phyloP scores from a whole-genome alignment of 805 yeast genomes.

The Hanseniaspora valbyensis region DNA sequence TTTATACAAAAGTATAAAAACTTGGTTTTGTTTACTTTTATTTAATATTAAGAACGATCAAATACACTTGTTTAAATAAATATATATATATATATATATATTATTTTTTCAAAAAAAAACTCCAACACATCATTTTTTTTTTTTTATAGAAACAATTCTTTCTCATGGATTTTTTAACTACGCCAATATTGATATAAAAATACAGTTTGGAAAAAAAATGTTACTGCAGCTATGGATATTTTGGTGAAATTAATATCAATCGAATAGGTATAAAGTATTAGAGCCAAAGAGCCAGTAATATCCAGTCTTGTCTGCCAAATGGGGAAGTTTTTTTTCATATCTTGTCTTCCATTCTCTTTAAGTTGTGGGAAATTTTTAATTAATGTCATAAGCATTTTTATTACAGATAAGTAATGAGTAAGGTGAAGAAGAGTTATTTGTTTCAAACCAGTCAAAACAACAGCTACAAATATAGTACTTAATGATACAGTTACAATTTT shows the following conservation, averaged over 20 bases:
- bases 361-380: slow-evolving; percentile 70
- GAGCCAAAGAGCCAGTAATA: slow-evolving; percentile 30
- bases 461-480: slow-evolving; percentile 17
- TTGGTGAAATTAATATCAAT: slow-evolving; percentile 25
- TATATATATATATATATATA: too few relatives aligned
- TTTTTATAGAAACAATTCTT: neutral
- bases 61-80: too few relatives aligned
- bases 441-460: slow-evolving; percentile 17
- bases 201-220: slow-evolving; percentile 31
- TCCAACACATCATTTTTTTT: neutral
- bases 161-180: slow-evolving; percentile 16
- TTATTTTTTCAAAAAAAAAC: neutral
- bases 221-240: slow-evolving; percentile 32
- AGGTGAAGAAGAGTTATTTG: slow-evolving; percentile 19
- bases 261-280: slow-evolving; percentile 19
- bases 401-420: slow-evolving; percentile 23
- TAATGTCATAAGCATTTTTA: slow-evolving; percentile 40
- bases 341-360: slow-evolving; percentile 61
- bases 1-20: too few relatives aligned
- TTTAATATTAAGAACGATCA: too few relatives aligned
- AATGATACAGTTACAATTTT: slow-evolving; percentile 5
- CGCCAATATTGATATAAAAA: slow-evolving; percentile 32
- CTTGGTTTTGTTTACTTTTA: too few relatives aligned
- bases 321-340: slow-evolving; percentile 77
- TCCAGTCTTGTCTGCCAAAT: slow-evolving; percentile 40